These are phyloP conservation scores for Tuber microsphaerosporum DNA, from an alignment of 495 filamentous ascomycete genomes.

Conservation along the genomic window DNA sequence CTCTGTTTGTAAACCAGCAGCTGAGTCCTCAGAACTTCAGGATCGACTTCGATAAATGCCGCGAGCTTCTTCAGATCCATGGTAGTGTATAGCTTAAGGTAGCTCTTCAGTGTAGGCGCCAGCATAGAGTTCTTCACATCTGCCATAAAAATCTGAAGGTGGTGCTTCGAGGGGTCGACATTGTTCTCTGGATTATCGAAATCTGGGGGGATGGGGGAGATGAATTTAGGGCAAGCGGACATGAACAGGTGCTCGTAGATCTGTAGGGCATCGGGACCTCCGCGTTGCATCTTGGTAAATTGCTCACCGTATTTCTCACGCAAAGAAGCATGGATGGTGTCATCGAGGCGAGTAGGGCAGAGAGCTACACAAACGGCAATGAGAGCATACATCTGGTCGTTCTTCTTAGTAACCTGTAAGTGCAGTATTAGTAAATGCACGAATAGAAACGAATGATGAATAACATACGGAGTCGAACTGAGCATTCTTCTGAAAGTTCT, in stretches of 20 bases:
- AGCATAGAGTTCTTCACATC: constrained; percentile 96
- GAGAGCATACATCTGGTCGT: constrained; percentile 98
- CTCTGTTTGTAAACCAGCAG: constrained; percentile 96
- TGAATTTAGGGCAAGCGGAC: constrained; percentile 95
- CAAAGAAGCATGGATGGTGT: constrained; percentile 96
- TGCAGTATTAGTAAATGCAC: background rate
- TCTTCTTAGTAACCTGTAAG: constrained; percentile 84
- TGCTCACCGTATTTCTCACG: constrained; percentile 98
- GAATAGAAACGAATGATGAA: background rate
- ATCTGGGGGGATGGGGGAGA: constrained; percentile 91
- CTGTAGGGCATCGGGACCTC: constrained; percentile 86
- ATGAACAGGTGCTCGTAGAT: constrained; percentile 97
- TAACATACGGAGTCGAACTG: constrained; percentile 69
- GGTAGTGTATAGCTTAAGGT: constrained; percentile 97
- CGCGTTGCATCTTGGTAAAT: constrained; percentile 87
- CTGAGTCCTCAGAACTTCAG: constrained; percentile 83
- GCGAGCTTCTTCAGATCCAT: constrained; percentile 98
- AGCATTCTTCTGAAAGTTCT: constrained; percentile 98
- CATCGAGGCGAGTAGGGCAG: constrained; percentile 90
- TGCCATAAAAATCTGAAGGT: constrained; percentile 95
- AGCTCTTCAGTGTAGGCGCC: constrained; percentile 90
- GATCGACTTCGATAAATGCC: constrained; percentile 88
- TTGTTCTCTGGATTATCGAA: constrained; percentile 92
- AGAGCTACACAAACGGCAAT: constrained; percentile 98
- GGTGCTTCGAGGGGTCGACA: constrained; percentile 94